A percentile compares a stretch with the other conserved stretches of the same genome.
phyloP scores from a whole-genome alignment of 1,284 basidiomycete genomes.

The Amylostereum chailletii region DNA sequence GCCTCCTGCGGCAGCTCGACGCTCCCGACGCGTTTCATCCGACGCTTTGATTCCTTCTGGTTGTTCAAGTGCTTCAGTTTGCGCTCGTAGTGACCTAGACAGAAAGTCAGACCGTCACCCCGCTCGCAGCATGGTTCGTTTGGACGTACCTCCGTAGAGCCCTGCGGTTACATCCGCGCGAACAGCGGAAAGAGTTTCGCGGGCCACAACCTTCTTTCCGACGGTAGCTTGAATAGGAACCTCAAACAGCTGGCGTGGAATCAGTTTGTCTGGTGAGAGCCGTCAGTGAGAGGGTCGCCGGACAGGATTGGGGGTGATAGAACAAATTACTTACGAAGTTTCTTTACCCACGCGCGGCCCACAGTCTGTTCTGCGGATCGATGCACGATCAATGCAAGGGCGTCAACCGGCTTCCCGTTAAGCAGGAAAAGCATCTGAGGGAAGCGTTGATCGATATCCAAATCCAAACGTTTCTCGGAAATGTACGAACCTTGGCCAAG shows the following conservation, averaged over 20 bases:
- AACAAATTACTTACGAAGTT: constrained; percentile 60
- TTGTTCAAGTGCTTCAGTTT: constrained; percentile 90
- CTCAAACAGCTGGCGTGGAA: constrained; percentile 91
- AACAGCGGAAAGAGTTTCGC: constrained; percentile 82
- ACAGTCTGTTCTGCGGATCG: constrained; percentile 61
- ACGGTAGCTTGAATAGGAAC: constrained; percentile 86
- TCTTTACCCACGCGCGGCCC: constrained; percentile 80
- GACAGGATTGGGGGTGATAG: neutral
- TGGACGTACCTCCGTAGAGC: constrained; percentile 71
- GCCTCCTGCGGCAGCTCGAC: constrained; percentile 88
- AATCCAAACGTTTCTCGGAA: neutral
- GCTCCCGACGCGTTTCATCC: constrained; percentile 79
- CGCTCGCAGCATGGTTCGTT: neutral
- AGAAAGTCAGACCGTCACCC: neutral
- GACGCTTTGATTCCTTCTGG: constrained; percentile 86
- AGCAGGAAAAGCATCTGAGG: constrained; percentile 78
- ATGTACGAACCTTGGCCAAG: constrained; percentile 59
- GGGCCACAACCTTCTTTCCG: constrained; percentile 81
- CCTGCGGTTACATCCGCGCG: constrained; percentile 95
- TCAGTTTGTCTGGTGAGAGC: constrained; percentile 63
- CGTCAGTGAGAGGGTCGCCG: neutral
- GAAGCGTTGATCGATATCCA: neutral
- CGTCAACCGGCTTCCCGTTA: constrained; percentile 84
- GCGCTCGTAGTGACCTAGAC: constrained; percentile 74
- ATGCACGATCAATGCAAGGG: constrained; percentile 86